Conservation (phyloP, 2,329 filamentous ascomycete species). For the Eutypa lata region DNA sequence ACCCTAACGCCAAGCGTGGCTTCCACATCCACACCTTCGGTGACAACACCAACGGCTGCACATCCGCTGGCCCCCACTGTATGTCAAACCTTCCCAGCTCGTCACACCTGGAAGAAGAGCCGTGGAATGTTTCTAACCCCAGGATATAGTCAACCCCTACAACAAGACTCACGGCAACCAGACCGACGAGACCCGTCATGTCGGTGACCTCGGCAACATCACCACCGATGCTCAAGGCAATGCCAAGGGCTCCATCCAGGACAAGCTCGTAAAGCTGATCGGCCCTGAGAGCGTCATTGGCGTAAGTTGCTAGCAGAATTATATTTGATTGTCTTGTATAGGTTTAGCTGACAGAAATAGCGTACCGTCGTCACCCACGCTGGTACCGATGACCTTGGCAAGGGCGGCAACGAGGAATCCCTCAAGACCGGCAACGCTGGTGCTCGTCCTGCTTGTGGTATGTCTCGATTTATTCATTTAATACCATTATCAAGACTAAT, state of each 20-base stretch:
- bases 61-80: conserved; percentile 97
- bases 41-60: conserved; percentile 99
- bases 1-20: conserved; percentile 92
- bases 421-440: conserved; percentile 99
- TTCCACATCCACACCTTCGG: conserved; percentile 99
- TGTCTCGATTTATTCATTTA: conserved; percentile 27
- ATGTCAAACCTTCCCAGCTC: conserved; percentile 35
- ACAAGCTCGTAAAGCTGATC: conserved; percentile 91
- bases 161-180: conserved; percentile 90
- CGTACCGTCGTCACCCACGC: conserved; percentile 93
- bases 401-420: conserved; percentile 87
- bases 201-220: conserved; percentile 97
- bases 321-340: background rate
- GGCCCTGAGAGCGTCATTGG: conserved; percentile 93
- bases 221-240: conserved; percentile 92
- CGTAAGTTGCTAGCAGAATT: conserved; percentile 50
- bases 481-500: conserved; percentile 1
- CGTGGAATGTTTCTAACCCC: conserved; percentile 8
- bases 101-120: background rate
- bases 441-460: conserved; percentile 88
- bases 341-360: conserved; percentile 41
- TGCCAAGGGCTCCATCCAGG: conserved; percentile 73
- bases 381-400: conserved; percentile 95
- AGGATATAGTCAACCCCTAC: conserved; percentile 80
- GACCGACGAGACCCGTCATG: conserved; percentile 79